Conservation (phyloP, 768 basidiomycete genomes). For the Pisolithus tinctorius region DNA sequence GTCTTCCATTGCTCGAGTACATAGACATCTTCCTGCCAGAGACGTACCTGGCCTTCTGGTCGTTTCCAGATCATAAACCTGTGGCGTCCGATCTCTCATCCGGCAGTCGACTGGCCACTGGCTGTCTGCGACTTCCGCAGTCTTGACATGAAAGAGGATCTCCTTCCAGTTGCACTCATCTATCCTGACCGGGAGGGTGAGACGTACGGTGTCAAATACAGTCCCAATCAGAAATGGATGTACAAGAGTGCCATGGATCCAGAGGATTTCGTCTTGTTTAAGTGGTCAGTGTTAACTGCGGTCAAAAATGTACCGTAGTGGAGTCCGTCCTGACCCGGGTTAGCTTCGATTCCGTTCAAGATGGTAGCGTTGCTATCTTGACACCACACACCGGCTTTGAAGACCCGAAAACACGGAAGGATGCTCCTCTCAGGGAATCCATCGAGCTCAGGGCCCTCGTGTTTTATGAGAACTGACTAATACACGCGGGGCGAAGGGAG, state of each 20-base stretch:
- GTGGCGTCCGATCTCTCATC: conserved; percentile 48
- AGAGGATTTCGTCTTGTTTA: conserved; percentile 46
- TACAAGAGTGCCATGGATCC: conserved; percentile 41
- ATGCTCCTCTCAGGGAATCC: conserved; percentile 45
- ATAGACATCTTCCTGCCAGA: conserved; percentile 40
- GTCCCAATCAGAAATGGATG: conserved; percentile 39
- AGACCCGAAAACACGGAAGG: conserved; percentile 46
- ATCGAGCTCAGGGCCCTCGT: conserved; percentile 59
- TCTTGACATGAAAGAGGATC: conserved; percentile 35
- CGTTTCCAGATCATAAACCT: conserved; percentile 56
- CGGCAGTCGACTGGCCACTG: conserved; percentile 46
- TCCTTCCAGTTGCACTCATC: conserved; percentile 37
- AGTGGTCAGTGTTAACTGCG: conserved; percentile 34
- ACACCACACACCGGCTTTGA: conserved; percentile 61
- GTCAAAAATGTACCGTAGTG: neutral
- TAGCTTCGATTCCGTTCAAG: conserved; percentile 37
- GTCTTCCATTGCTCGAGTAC: conserved; percentile 34
- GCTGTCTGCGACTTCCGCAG: conserved; percentile 45
- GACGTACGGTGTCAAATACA: conserved; percentile 38
- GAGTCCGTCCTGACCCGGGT: neutral
- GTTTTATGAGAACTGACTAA: conserved; percentile 34
- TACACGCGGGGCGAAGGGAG: neutral
- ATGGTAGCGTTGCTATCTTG: conserved; percentile 44
- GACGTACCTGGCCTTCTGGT: conserved; percentile 37
- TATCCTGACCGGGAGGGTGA: conserved; percentile 49